phyloP scores from a whole-genome alignment of 148 eudicot species.

The Dysphania ambrosioides region DNA sequence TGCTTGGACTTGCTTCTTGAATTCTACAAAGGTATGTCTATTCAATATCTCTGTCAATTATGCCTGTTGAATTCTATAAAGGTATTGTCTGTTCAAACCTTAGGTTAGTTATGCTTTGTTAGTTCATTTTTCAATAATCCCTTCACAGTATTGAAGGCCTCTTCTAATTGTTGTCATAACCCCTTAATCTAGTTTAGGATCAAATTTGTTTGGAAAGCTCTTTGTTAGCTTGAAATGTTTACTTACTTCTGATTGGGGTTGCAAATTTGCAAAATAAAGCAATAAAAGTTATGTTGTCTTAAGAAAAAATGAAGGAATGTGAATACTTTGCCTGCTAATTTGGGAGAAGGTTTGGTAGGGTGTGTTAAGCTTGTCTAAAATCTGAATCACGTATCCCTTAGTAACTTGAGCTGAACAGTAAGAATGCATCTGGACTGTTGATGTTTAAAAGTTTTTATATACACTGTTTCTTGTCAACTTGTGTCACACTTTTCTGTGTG shows the following conservation, averaged over 20 bases:
- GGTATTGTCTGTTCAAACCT: conserved; percentile 39
- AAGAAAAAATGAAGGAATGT: neutral
- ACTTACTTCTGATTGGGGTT: neutral
- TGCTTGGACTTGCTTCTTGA: conserved; percentile 81
- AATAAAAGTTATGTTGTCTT: neutral
- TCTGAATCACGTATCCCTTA: neutral
- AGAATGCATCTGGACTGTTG: neutral
- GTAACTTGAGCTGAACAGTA: neutral
- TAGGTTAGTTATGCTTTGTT: neutral
- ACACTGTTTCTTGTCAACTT: neutral
- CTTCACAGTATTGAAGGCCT: neutral
- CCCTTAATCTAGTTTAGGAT: no score
- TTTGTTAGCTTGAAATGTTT: conserved; percentile 5
- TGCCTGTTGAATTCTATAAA: conserved; percentile 68
- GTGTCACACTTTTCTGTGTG: neutral
- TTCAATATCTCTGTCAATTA: neutral
- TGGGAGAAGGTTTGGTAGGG: neutral
- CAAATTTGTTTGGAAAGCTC: no score
- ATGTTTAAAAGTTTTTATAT: no score
- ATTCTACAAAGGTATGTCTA: conserved; percentile 59
- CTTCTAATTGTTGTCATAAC: neutral
- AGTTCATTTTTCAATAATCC: neutral
- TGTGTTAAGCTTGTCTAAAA: neutral
- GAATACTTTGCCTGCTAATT: neutral
- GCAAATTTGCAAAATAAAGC: neutral